Evolutionary conservation across 2,329 filamentous ascomycete species (phyloP).

Genomic region (Arthrobotrys musiformis): DNA sequence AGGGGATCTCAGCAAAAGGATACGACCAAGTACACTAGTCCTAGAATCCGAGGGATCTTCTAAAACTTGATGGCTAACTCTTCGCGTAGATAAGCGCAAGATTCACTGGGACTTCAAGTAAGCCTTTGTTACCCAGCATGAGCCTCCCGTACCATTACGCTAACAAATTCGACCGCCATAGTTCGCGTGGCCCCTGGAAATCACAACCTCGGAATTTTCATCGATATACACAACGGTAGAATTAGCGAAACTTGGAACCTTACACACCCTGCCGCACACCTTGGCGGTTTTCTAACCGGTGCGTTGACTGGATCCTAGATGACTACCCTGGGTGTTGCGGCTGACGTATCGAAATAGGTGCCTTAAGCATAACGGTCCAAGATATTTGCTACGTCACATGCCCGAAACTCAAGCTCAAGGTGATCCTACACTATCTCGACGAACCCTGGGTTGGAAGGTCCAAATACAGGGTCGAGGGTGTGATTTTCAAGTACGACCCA

Average conservation of each 20-base stretch:
- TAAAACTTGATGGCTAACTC: not conserved
- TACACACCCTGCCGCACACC: conserved; percentile 90
- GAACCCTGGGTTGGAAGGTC: conserved; percentile 93
- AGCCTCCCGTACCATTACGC: not conserved
- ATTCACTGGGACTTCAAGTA: conserved; percentile 86
- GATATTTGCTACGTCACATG: conserved; percentile 90
- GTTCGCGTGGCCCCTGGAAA: conserved; percentile 90
- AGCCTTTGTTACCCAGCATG: not conserved
- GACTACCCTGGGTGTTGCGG: not conserved
- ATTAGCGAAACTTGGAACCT: conserved; percentile 93
- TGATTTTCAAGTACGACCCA: conserved; percentile 90
- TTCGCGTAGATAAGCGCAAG: conserved; percentile 78
- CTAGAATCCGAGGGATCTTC: not conserved
- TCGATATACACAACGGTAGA: conserved; percentile 77
- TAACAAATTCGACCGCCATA: conserved; percentile 4
- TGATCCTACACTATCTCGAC: conserved; percentile 90
- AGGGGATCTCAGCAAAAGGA: conserved; percentile 84
- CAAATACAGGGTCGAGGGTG: conserved; percentile 89
- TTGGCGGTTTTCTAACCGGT: conserved; percentile 84
- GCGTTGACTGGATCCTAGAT: not conserved
- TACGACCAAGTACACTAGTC: conserved; percentile 76
- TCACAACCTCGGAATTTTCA: conserved; percentile 95
- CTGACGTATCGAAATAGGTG: conserved; percentile 64
- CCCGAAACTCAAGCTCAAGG: conserved; percentile 88
- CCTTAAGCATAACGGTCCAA: conserved; percentile 88